phyloP scores from a whole-genome alignment of 2,329 filamentous ascomycete species.

The Sporothrix curviconia region DNA sequence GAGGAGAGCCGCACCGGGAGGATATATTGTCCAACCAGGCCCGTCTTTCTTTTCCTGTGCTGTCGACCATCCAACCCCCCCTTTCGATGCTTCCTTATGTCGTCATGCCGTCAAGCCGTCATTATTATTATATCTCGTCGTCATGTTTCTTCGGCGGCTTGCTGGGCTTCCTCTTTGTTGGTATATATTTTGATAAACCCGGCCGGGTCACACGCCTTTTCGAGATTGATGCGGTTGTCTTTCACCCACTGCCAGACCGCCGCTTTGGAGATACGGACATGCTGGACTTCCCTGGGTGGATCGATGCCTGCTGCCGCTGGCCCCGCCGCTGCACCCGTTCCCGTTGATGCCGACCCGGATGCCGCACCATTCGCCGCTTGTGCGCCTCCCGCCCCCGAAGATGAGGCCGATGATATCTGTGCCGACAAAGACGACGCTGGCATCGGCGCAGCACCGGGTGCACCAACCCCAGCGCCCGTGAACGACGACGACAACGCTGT shows the following conservation, averaged over 20 bases:
- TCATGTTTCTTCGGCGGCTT: constrained; percentile 29
- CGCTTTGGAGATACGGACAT: constrained; percentile 48
- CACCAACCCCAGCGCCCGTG: no score
- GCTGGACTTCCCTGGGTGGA: constrained; percentile 31
- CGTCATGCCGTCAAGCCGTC: neutral
- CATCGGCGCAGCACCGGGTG: no score
- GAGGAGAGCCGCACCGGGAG: neutral
- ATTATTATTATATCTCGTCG: neutral
- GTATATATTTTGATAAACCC: constrained; percentile 69
- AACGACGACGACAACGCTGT: no score
- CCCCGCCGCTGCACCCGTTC: neutral
- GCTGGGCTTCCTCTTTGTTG: constrained; percentile 33
- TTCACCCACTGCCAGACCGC: constrained; percentile 61
- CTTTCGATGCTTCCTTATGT: neutral
- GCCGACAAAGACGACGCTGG: no score
- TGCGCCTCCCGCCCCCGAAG: neutral
- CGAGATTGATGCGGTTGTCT: constrained; percentile 54
- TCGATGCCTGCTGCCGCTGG: constrained; percentile 14
- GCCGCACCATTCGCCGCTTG: neutral
- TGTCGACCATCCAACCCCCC: neutral
- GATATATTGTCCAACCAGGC: neutral
- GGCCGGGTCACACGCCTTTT: constrained; percentile 61
- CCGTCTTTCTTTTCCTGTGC: neutral
- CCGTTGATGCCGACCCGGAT: neutral
- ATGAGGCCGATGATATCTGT: no score